These are phyloP conservation scores for Crithidia thermophila DNA, from an alignment of 208 protist species.

Conservation along the genomic window DNA sequence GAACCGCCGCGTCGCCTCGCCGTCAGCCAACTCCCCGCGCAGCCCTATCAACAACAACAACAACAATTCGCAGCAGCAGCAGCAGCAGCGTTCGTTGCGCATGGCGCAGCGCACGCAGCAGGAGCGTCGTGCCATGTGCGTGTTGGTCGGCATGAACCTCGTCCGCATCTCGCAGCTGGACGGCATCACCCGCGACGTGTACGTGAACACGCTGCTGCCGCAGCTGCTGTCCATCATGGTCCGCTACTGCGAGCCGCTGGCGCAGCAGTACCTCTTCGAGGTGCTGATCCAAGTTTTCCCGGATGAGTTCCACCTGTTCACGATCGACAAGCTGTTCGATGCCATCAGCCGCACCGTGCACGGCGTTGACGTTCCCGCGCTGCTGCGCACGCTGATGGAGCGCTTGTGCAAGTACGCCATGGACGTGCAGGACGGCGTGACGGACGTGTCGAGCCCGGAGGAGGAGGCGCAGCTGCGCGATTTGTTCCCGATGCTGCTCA, in stretches of 20 bases:
- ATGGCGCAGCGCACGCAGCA: constrained; percentile 68
- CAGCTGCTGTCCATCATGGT: constrained; percentile 92
- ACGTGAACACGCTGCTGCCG: constrained; percentile 87
- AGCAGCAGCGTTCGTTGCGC: constrained; percentile 39
- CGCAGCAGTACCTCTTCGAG: constrained; percentile 99
- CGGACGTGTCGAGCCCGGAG: constrained; percentile 33
- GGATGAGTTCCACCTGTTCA: constrained; percentile 97
- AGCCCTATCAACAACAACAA: neutral
- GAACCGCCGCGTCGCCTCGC: too few relatives aligned
- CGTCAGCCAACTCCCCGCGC: constrained; percentile 10
- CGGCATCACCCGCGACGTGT: constrained; percentile 91
- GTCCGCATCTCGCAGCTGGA: constrained; percentile 96
- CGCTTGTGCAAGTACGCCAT: constrained; percentile 83
- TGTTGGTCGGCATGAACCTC: constrained; percentile 98
- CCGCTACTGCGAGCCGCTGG: constrained; percentile 95
- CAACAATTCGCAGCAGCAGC: too few relatives aligned
- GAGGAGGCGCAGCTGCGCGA: constrained; percentile 41
- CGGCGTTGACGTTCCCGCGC: constrained; percentile 91
- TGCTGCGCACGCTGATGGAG: constrained; percentile 90
- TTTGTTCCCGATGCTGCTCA: constrained; percentile 60
- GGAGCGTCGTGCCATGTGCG: constrained; percentile 95
- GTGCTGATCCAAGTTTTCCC: constrained; percentile 98
- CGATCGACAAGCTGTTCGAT: constrained; percentile 87
- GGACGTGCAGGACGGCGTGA: constrained; percentile 38
- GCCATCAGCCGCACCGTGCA: constrained; percentile 61